Evolutionary conservation across 805 yeast species (phyloP).

Genomic region (Candida argentea): DNA sequence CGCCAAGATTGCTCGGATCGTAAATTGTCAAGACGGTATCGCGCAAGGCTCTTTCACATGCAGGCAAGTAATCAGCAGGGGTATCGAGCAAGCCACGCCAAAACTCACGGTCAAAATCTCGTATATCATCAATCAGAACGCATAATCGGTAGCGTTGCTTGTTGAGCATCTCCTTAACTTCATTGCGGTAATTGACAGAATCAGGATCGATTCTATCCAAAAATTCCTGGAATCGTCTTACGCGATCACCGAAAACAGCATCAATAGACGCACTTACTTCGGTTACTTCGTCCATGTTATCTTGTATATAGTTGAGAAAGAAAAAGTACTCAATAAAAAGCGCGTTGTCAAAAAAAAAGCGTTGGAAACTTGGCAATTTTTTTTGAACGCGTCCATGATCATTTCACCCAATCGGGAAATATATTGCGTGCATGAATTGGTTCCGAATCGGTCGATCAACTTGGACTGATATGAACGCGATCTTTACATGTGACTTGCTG

Average conservation of each 20-base stretch:
- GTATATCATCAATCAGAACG: slow-evolving; percentile 76
- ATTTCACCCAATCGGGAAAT: too few species aligned
- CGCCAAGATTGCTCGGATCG: slow-evolving; percentile 48
- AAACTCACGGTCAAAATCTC: slow-evolving; percentile 69
- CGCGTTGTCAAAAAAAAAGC: slow-evolving; percentile 1
- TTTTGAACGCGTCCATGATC: too few species aligned
- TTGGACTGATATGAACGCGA: too few species aligned
- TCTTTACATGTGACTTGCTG: too few species aligned
- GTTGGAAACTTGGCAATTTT: too few species aligned
- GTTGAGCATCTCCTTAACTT: slow-evolving; percentile 62
- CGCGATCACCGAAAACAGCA: slow-evolving; percentile 66
- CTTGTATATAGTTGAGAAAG: slow-evolving; percentile 1
- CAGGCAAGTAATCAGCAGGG: slow-evolving; percentile 84
- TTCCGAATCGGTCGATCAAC: too few species aligned
- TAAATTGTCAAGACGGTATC: slow-evolving; percentile 69
- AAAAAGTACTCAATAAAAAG: slow-evolving; percentile 2
- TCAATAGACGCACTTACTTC: slow-evolving; percentile 21
- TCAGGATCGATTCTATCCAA: slow-evolving; percentile 44
- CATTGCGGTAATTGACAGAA: slow-evolving; percentile 55
- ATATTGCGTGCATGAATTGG: background rate
- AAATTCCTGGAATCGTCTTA: slow-evolving; percentile 82
- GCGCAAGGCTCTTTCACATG: slow-evolving; percentile 77
- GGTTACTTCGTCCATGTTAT: slow-evolving; percentile 14
- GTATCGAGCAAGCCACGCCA: slow-evolving; percentile 66
- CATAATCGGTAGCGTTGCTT: slow-evolving; percentile 56